Base-by-base conservation (phyloP, 805 yeast species). In the Barnettozyma californica region DNA sequence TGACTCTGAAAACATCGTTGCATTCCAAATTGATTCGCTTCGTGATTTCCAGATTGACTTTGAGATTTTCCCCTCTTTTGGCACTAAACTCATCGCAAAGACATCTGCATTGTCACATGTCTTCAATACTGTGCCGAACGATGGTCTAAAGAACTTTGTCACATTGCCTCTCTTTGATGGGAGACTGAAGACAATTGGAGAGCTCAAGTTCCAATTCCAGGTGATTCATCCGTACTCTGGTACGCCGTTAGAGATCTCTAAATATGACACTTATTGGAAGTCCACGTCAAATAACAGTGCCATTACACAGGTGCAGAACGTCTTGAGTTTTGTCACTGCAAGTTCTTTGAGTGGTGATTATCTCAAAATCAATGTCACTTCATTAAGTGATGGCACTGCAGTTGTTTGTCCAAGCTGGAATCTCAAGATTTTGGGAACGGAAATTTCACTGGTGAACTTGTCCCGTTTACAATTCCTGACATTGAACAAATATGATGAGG, bases 211-310 rank as follows among this genome's bases (percentile, higher is more conserved):
- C 66, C 78, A 80, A 53, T 89, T 82, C 67, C 91, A 88, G 59
- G 78, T 92, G 3, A 87, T 92, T 44, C 82, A 83, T 63, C 97
- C 99, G n/a, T 94, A 84, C 62, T 74, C 83, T 6, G 97, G 97
- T 7, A 69, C 68, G 0, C 84, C 95, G 5, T 69, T 92, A 50
- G 97, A 91, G 65, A 85, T 95, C 39, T 83, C 95, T 10, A 88
- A 89, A 68, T 90, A 87, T 63, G 97, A 91, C 61, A 92, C 98
- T 0, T 92, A 92, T 67, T 92, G 99, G 99, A 94, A 91, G 66
- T 84, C 96, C 1, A 87, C 97, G 0, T 56, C 56, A 40, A 14
- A 41, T 34, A 2, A 47, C 57, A 10, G 42, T 23, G 20, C 35
- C 40, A 16, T 25, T 26, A 13, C 47, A 23, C 27, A 36, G 18